A percentile compares a stretch with the other conserved stretches of the same genome.
phyloP scores from a whole-genome alignment of 768 basidiomycete species.

The Suillus alpinus region DNA sequence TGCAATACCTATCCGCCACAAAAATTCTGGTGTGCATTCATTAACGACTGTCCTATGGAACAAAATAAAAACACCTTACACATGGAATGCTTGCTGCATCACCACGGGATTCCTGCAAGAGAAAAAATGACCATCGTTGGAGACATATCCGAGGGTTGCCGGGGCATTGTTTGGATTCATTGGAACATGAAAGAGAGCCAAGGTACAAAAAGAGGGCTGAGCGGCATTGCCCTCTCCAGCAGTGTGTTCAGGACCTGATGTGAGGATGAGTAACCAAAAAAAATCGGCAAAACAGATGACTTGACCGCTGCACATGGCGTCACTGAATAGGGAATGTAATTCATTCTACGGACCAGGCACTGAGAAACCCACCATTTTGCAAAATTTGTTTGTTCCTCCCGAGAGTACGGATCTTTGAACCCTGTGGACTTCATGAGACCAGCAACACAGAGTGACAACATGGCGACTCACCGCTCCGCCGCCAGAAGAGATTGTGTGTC shows the following conservation, averaged over 20 bases:
- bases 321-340: slow-evolving; percentile 27
- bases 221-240: slow-evolving; percentile 35
- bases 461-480: slow-evolving; percentile 45
- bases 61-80: slow-evolving; percentile 39
- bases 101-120: slow-evolving; percentile 50
- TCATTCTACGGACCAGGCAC: background rate
- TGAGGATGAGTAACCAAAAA: background rate
- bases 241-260: slow-evolving; percentile 49
- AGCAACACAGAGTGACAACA: background rate
- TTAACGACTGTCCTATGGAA: background rate
- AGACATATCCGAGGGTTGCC: slow-evolving; percentile 44
- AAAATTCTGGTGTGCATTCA: slow-evolving; percentile 39
- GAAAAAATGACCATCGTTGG: slow-evolving; percentile 55
- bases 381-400: slow-evolving; percentile 52
- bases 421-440: slow-evolving; percentile 29
- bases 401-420: slow-evolving; percentile 63
- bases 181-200: slow-evolving; percentile 51
- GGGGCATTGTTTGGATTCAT: slow-evolving; percentile 24
- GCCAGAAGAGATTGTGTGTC: slow-evolving; percentile 55
- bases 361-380: slow-evolving; percentile 44
- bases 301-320: slow-evolving; percentile 50
- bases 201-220: slow-evolving; percentile 50
- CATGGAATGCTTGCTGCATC: slow-evolving; percentile 55
- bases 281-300: background rate
- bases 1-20: slow-evolving; percentile 45